Percentiles rank a stretch among this genome's conserved stretches.
phyloP scores from a whole-genome alignment of 495 filamentous ascomycete species.

The Zalerion maritima region DNA sequence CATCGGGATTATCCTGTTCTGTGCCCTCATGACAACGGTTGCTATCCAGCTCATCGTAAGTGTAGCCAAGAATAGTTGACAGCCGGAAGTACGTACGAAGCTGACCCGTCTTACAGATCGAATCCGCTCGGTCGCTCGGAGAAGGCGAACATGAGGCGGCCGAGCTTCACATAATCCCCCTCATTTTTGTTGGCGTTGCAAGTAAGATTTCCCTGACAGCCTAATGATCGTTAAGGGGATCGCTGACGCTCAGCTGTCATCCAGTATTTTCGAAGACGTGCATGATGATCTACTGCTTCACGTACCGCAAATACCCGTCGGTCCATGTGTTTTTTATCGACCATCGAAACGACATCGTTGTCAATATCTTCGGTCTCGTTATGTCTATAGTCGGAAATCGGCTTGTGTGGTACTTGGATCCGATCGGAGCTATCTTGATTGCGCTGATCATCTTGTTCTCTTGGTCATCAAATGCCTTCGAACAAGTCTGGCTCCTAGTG shows the following conservation, averaged over 20 bases:
- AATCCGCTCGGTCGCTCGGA: conserved; percentile 32
- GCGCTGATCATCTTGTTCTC: conserved; percentile 39
- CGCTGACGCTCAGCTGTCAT: conserved; percentile 4
- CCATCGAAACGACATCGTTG: conserved; percentile 41
- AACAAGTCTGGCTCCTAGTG: conserved; percentile 41
- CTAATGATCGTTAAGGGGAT: conserved; percentile 2
- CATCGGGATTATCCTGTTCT: conserved; percentile 44
- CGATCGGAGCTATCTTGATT: conserved; percentile 40
- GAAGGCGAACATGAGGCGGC: conserved; percentile 22
- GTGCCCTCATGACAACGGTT: conserved; percentile 42
- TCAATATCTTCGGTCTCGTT: conserved; percentile 38
- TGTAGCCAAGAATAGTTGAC: background rate
- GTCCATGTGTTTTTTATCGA: conserved; percentile 40
- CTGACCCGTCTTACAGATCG: conserved; percentile 21
- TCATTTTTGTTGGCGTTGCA: conserved; percentile 36
- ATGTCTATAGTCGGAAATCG: conserved; percentile 39
- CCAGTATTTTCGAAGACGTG: conserved; percentile 31
- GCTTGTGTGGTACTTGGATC: conserved; percentile 41
- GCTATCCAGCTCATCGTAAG: conserved; percentile 37
- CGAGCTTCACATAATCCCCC: conserved; percentile 31
- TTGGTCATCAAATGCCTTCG: conserved; percentile 39
- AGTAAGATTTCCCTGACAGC: conserved; percentile 21
- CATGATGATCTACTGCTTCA: conserved; percentile 37
- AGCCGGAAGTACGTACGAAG: conserved; percentile 7
- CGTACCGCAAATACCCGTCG: conserved; percentile 35